Conservation (phyloP, 768 basidiomycete species). For the Suillus decipiens region DNA sequence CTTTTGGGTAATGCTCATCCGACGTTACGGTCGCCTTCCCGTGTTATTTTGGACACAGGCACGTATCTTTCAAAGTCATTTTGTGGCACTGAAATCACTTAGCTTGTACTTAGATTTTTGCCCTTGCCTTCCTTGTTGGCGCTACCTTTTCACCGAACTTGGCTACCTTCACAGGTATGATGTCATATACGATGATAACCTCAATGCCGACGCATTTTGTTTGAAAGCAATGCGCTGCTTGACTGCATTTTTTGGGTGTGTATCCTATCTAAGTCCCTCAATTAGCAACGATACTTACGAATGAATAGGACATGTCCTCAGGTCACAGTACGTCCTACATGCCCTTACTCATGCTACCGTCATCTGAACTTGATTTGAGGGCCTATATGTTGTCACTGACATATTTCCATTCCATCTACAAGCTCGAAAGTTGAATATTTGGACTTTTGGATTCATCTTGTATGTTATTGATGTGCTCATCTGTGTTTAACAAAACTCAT, state of each 20-base stretch:
- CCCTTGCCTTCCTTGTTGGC: constrained; percentile 49
- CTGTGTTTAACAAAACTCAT: constrained; percentile 30
- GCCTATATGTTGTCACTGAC: constrained; percentile 48
- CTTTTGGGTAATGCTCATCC: constrained; percentile 31
- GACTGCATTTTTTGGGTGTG: constrained; percentile 34
- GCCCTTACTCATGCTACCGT: background rate
- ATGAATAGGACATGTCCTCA: constrained; percentile 49
- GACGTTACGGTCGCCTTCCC: constrained; percentile 31
- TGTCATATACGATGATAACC: background rate
- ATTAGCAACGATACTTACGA: background rate
- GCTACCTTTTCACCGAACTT: constrained; percentile 53
- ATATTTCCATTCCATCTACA: constrained; percentile 57
- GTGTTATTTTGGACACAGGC: constrained; percentile 34
- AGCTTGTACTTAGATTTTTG: constrained; percentile 32
- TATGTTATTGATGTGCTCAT: constrained; percentile 45
- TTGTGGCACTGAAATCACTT: background rate
- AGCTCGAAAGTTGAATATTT: constrained; percentile 51
- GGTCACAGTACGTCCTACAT: constrained; percentile 38
- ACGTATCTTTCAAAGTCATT: background rate
- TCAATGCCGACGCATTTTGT: background rate
- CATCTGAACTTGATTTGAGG: constrained; percentile 25
- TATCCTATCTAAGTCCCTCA: background rate
- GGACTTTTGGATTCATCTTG: constrained; percentile 55
- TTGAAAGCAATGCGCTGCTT: constrained; percentile 33
- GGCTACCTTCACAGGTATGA: constrained; percentile 46